phyloP scores from a whole-genome alignment of 352 stramenopile genomes.

The Phytopythium vexans region DNA sequence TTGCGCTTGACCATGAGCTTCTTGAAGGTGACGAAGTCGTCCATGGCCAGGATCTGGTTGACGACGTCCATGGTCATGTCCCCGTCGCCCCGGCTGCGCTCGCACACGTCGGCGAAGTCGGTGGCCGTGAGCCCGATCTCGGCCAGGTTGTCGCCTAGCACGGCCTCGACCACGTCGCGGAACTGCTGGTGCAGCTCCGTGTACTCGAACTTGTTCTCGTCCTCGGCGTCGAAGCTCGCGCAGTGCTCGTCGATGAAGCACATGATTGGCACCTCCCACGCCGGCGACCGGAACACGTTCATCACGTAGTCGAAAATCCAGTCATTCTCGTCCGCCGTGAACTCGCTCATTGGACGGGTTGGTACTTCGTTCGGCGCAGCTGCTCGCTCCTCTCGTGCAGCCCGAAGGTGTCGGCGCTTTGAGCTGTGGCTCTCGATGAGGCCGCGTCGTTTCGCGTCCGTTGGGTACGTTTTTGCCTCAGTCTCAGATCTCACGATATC shows the following conservation, averaged over 20 bases:
- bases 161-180: slow-evolving; percentile 68
- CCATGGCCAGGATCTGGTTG: slow-evolving; percentile 86
- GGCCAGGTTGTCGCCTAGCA: slow-evolving; percentile 75
- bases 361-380: too few species aligned
- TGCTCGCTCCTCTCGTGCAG: too few species aligned
- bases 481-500: slow-evolving; percentile 10
- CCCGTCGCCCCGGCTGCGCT: slow-evolving; percentile 49
- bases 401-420: too few species aligned
- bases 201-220: slow-evolving; percentile 91
- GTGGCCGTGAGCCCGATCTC: slow-evolving; percentile 83
- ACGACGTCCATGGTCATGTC: slow-evolving; percentile 77
- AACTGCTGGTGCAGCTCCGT: slow-evolving; percentile 84
- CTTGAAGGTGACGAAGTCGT: slow-evolving; percentile 92
- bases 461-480: neutral
- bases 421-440: too few species aligned
- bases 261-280: slow-evolving; percentile 87
- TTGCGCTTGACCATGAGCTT: slow-evolving; percentile 93
- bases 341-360: slow-evolving; percentile 18
- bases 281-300: slow-evolving; percentile 83
- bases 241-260: slow-evolving; percentile 90
- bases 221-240: slow-evolving; percentile 82
- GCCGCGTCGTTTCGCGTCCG: slow-evolving; percentile 25
- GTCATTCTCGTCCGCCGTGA: slow-evolving; percentile 66
- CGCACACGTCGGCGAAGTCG: slow-evolving; percentile 82
- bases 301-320: slow-evolving; percentile 90